Percentiles rank a stretch among this genome's conserved stretches.
Evolutionary conservation across 495 filamentous ascomycete species (phyloP).

Genomic region (Podospora tetraspora): DNA sequence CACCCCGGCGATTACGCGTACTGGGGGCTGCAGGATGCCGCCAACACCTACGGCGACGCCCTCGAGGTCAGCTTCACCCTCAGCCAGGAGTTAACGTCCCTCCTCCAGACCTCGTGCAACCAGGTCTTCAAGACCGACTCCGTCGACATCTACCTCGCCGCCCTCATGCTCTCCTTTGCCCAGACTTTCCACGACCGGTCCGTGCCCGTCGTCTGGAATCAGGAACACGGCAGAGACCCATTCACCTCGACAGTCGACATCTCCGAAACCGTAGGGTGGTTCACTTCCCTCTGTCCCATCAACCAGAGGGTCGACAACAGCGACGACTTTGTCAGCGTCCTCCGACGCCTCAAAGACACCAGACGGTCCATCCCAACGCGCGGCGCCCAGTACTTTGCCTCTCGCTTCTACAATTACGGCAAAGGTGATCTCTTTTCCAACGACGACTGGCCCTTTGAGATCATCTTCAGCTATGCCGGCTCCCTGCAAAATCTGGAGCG

Average conservation of each 20-base stretch:
- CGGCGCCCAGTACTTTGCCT: slow-evolving; percentile 31
- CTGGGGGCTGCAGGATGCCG: slow-evolving; percentile 42
- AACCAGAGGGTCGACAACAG: slow-evolving; percentile 27
- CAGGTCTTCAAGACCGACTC: slow-evolving; percentile 42
- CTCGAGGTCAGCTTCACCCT: slow-evolving; percentile 38
- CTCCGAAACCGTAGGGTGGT: slow-evolving; percentile 47
- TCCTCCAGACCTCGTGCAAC: slow-evolving; percentile 41
- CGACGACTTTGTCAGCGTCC: slow-evolving; percentile 38
- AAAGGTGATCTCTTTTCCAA: slow-evolving; percentile 41
- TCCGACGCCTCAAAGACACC: slow-evolving; percentile 39
- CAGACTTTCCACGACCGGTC: slow-evolving; percentile 49
- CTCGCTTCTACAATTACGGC: slow-evolving; percentile 44
- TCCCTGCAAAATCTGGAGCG: slow-evolving; percentile 58
- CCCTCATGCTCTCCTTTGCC: slow-evolving; percentile 45
- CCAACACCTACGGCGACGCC: slow-evolving; percentile 44
- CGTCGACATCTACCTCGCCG: slow-evolving; percentile 45
- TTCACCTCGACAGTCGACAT: slow-evolving; percentile 36
- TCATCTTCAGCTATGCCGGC: slow-evolving; percentile 67
- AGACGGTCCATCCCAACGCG: slow-evolving; percentile 29
- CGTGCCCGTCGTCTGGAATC: slow-evolving; percentile 50
- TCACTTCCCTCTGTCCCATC: slow-evolving; percentile 42
- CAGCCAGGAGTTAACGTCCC: slow-evolving; percentile 37
- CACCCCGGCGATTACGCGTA: slow-evolving; percentile 38
- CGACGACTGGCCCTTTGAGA: slow-evolving; percentile 58
- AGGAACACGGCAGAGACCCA: slow-evolving; percentile 42